Evolutionary conservation across 257 asterid genomes (phyloP).

Genomic region (Coffea eugenioides): DNA sequence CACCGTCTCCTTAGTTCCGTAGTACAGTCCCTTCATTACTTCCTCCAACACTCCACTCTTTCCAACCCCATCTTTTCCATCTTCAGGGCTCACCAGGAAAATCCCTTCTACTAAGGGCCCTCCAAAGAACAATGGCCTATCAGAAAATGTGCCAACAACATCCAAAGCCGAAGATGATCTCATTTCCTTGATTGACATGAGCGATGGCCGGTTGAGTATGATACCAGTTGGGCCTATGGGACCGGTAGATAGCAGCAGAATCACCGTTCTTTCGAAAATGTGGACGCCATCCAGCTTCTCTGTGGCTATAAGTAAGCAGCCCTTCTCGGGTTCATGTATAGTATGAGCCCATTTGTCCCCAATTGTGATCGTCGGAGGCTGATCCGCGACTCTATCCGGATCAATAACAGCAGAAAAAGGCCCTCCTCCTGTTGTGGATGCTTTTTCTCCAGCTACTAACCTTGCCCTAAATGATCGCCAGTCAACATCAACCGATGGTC

Average conservation of each 20-base stretch:
- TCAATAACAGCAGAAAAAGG: conserved; percentile 27
- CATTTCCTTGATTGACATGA: conserved; percentile 89
- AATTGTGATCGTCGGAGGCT: conserved; percentile 27
- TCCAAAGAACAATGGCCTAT: conserved; percentile 73
- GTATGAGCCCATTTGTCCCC: conserved; percentile 82
- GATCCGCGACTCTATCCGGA: conserved; percentile 30
- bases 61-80: conserved; percentile 37
- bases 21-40: conserved; percentile 76
- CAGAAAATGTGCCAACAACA: conserved; percentile 49
- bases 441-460: conserved; percentile 52
- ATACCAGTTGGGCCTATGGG: conserved; percentile 69
- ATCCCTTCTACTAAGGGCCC: conserved; percentile 84
- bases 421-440: conserved; percentile 21
- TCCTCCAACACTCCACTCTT: conserved; percentile 68
- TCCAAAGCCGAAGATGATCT: conserved; percentile 53
- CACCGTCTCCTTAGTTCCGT: conserved; percentile 69
- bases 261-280: conserved; percentile 75
- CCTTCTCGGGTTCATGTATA: conserved; percentile 81
- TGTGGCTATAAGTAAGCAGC: conserved; percentile 68
- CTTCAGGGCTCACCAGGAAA: conserved; percentile 49
- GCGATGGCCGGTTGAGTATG: conserved; percentile 82
- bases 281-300: conserved; percentile 89
- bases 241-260: conserved; percentile 62
- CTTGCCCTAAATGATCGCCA: conserved; percentile 86
- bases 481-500: conserved; percentile 38